Evolutionary conservation across 108 stramenopile genomes (phyloP).

Genomic region (Parmales sp.): DNA sequence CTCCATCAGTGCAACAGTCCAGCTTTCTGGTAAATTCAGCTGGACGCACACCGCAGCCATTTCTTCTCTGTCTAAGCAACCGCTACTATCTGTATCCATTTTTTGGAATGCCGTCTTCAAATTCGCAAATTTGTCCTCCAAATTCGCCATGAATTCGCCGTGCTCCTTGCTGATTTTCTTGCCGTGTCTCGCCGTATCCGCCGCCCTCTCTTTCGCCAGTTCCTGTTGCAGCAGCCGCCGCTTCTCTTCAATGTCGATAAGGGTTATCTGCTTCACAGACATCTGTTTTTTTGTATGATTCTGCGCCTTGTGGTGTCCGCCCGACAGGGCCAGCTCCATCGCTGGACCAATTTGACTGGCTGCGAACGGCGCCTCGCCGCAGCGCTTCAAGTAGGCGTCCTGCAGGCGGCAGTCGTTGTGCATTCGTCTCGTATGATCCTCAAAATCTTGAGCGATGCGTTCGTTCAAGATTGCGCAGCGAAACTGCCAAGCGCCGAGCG

Average conservation of each 20-base stretch:
- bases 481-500: too few relatives aligned
- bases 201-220: neutral
- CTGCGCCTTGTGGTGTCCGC: neutral
- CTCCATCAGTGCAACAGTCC: neutral
- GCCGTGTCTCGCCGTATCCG: neutral
- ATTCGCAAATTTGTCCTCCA: neutral
- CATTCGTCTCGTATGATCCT: neutral
- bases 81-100: neutral
- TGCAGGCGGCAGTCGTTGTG: constrained; percentile 7
- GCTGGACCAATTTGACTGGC: neutral
- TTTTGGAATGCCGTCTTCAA: neutral
- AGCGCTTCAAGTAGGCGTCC: neutral
- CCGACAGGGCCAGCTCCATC: neutral
- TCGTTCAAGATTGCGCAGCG: constrained; percentile 7
- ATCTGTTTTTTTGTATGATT: neutral
- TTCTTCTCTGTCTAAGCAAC: neutral
- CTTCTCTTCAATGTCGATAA: neutral
- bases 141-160: neutral
- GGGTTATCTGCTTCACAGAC: neutral
- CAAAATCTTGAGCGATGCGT: neutral
- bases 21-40: neutral
- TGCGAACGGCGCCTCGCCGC: neutral
- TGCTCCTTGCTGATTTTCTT: neutral
- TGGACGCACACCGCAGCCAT: constrained; percentile 4
- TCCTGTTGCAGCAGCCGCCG: neutral